phyloP scores from a whole-genome alignment of 768 basidiomycete genomes.

The Xerocomellus amylosporus region DNA sequence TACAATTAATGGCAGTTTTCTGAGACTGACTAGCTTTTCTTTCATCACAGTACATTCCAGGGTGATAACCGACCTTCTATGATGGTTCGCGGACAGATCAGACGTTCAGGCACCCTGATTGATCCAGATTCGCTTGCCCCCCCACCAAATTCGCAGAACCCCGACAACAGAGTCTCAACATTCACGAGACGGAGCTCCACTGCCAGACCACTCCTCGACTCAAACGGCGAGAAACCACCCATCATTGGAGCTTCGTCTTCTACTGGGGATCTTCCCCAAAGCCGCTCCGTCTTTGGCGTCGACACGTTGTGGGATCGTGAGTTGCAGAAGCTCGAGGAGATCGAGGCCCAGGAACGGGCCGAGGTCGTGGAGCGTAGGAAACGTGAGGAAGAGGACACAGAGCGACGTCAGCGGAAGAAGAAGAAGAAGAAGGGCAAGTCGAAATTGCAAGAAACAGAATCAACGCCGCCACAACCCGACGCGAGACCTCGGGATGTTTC shows the following conservation, averaged over 20 bases:
- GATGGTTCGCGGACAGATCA: constrained; percentile 70
- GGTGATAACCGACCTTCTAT: constrained; percentile 90
- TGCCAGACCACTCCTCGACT: constrained; percentile 64
- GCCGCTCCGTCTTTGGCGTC: constrained; percentile 87
- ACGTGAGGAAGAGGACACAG: constrained; percentile 46
- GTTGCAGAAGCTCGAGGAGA: constrained; percentile 72
- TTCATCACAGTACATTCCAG: constrained; percentile 64
- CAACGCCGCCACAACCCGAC: constrained; percentile 24
- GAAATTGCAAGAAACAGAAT: constrained; percentile 45
- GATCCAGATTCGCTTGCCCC: constrained; percentile 60
- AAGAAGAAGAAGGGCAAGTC: constrained; percentile 47
- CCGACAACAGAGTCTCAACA: constrained; percentile 42
- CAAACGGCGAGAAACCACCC: constrained; percentile 43
- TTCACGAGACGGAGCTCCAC: constrained; percentile 51
- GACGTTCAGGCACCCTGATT: constrained; percentile 67
- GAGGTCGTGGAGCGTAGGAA: constrained; percentile 53
- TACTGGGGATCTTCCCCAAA: constrained; percentile 38
- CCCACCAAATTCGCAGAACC: constrained; percentile 45
- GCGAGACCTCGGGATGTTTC: constrained; percentile 33
- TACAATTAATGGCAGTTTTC: not conserved
- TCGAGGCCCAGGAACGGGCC: constrained; percentile 64
- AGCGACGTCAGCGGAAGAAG: constrained; percentile 33
- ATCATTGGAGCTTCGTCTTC: constrained; percentile 32
- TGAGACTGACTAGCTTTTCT: constrained; percentile 6
- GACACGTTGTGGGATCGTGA: constrained; percentile 94